A percentile compares a stretch with the other conserved stretches of the same genome.
These are phyloP conservation scores for Annulohypoxylon bovei DNA, from an alignment of 495 filamentous ascomycete species.

Conservation along the genomic window DNA sequence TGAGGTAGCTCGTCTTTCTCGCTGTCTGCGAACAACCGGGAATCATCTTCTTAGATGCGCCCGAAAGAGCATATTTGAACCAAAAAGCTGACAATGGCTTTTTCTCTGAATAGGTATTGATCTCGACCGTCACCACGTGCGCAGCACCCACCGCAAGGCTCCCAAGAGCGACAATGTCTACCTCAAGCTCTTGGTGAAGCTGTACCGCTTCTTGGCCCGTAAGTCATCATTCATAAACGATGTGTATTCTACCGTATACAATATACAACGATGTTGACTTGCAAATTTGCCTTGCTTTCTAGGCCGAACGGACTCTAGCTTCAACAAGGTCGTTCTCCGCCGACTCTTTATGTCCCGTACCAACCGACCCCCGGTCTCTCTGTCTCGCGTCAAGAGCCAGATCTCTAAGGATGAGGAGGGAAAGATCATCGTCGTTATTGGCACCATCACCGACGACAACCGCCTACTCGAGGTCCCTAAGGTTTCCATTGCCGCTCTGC, in stretches of 20 bases:
- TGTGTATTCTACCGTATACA: not conserved
- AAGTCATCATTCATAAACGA: constrained; percentile 55
- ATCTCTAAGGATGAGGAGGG: constrained; percentile 73
- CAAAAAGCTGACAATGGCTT: constrained; percentile 62
- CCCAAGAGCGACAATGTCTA: constrained; percentile 98
- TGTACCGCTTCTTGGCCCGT: constrained; percentile 98
- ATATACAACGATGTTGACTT: constrained; percentile 1
- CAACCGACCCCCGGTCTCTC: constrained; percentile 93
- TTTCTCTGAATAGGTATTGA: constrained; percentile 68
- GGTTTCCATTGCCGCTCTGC: constrained; percentile 88
- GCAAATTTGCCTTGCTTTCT: not conserved
- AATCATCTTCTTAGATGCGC: constrained; percentile 41
- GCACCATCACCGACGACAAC: constrained; percentile 96
- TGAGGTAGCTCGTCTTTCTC: constrained; percentile 23
- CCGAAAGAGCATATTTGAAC: constrained; percentile 49
- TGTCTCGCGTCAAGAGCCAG: constrained; percentile 85
- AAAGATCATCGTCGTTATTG: constrained; percentile 92
- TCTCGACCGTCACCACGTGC: constrained; percentile 84
- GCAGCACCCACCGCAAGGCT: constrained; percentile 88
- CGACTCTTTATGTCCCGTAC: constrained; percentile 97
- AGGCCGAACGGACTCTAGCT: constrained; percentile 95
- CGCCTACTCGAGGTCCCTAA: constrained; percentile 89
- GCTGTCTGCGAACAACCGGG: constrained; percentile 53
- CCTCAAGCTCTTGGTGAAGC: constrained; percentile 96
- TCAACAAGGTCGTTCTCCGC: constrained; percentile 97